Base-by-base conservation (phyloP, 139 green algal genomes). In the Tetradesmus lagerheimii region DNA sequence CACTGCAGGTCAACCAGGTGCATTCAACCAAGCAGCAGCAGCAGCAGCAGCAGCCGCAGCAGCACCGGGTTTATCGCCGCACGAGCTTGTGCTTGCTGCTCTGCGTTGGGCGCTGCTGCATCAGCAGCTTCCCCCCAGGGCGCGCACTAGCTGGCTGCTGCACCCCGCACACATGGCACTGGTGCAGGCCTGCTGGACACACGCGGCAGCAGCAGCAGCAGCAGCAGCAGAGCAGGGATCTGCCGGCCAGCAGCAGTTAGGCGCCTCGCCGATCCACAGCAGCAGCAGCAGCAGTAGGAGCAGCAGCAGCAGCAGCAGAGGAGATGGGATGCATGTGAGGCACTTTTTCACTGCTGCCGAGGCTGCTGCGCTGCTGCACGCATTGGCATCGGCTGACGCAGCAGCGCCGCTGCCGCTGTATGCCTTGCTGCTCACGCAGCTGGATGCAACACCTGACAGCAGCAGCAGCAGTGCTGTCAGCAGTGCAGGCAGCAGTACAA, bases 181-280 rank as follows among this genome's bases (percentile, higher is more conserved):
- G 57, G 82, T 79, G 35, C 57, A 87, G 39, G 31, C 35, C 8
- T 53, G 34, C 57, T 87, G 71, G 29, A 37, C 37, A 14, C 14
- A n/a, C 3, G 35, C 37, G 15, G 57, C 82, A 79, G 80, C 80
- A 84, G 80, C 80, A 86, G 82, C 81, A 87, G 82, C 82, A 87
- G 82, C 81, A 85, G 50, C 47, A 78, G 81, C 27, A 77, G 9
- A 23, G 57, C 35, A 18, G n/a, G 80, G 15, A 0, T n/a, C 18
- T 12, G n/a, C n/a, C n/a, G 16, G 75, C 0, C 45, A 86, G 80
- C 80, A 86, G 80, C 43, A 86, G 80, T 27, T 29, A 4, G 8
- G 20, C 2, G 18, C 27, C 2, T 31, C 16, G 18, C 79, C 57
- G 41, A 37, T 1, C 75, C 0, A 50, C 31, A 50, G 34, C 75